Evolutionary conservation across 805 yeast genomes (phyloP), one percentile per base, ranked within the genome.

Genomic region (Hanseniaspora jakobsenii): DNA sequence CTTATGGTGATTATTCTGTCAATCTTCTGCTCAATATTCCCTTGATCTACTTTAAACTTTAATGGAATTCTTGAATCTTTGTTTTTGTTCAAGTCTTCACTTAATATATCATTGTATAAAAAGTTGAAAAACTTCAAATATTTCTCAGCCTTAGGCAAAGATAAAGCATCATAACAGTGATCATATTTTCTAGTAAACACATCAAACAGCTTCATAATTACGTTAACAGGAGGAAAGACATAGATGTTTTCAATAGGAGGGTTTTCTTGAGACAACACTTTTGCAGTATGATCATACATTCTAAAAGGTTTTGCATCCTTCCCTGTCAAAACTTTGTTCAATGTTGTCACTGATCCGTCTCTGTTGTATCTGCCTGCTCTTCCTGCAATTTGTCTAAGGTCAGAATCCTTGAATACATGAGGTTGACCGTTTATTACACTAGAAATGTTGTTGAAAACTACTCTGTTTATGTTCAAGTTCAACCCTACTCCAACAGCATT

Each of bases 401-500:
- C 77, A 0, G 95, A 80, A 3, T 71, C 62, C 0, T 81, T 66
- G 24, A 91, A 59, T 1, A 57, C 57, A 7, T 60, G 61, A 48
- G 66, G 62, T 13, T 59, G 61, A 12, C 54, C 56, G 5, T 96
- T 96, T 56, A 85, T 74, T 53, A 72, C 87, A 60, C 91, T 91
- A 38, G 58, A 58, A 22, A 72, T 64, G 0, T 78, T 69, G 14
- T 81, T 73, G 56, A 91, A 87, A 1, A 91, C 71, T 4, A 91
- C 72, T 48, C 97, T 66, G 48, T 77, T 75, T 51, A 91, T 87
- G 21, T 82, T 78, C 54, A 91, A 66, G 56, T 91, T 91, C 44
- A 91, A 67, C 0, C 98, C 98, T 96, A 91, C 89, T 2, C 98
- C 98, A 50, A 91, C 77, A 0, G 98, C 98, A 64, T 91, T 97